phyloP scores from a whole-genome alignment of 495 filamentous ascomycete genomes.

The Aspergillus asperescens region DNA sequence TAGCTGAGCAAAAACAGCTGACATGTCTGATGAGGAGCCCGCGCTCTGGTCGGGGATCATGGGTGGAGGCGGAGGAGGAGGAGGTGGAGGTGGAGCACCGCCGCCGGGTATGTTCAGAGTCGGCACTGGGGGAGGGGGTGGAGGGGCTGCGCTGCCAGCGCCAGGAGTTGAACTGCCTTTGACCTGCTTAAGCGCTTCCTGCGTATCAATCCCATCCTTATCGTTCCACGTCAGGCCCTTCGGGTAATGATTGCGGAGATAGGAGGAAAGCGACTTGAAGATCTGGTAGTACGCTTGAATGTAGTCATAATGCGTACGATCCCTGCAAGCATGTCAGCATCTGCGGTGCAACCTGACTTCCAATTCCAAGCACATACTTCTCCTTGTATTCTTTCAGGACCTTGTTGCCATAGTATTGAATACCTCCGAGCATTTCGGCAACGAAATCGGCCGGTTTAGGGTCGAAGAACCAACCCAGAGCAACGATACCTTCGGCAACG shows the following conservation, averaged over 20 bases:
- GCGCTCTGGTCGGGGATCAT: slow-evolving; percentile 22
- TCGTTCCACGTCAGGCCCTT: slow-evolving; percentile 85
- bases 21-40: slow-evolving; percentile 49
- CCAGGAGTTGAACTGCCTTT: slow-evolving; percentile 46
- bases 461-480: slow-evolving; percentile 81
- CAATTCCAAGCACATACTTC: slow-evolving; percentile 53
- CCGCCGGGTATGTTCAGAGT: slow-evolving; percentile 48
- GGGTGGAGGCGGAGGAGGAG: slow-evolving; percentile 41
- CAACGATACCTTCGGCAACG: slow-evolving; percentile 82
- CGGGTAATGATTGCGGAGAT: slow-evolving; percentile 73
- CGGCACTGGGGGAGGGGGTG: slow-evolving; percentile 54
- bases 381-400: slow-evolving; percentile 86
- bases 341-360: background rate
- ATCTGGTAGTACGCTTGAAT: slow-evolving; percentile 82
- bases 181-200: slow-evolving; percentile 62
- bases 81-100: slow-evolving; percentile 80
- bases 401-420: slow-evolving; percentile 87
- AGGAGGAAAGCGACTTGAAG: slow-evolving; percentile 72
- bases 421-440: slow-evolving; percentile 66
- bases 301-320: slow-evolving; percentile 76
- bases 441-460: slow-evolving; percentile 76
- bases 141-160: slow-evolving; percentile 39
- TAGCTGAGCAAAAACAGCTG: slow-evolving; percentile 82
- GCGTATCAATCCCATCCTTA: slow-evolving; percentile 64
- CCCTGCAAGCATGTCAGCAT: slow-evolving; percentile 41